Evolutionary conservation across 306 rosid genomes (phyloP).

Genomic region (Pueraria montana): DNA sequence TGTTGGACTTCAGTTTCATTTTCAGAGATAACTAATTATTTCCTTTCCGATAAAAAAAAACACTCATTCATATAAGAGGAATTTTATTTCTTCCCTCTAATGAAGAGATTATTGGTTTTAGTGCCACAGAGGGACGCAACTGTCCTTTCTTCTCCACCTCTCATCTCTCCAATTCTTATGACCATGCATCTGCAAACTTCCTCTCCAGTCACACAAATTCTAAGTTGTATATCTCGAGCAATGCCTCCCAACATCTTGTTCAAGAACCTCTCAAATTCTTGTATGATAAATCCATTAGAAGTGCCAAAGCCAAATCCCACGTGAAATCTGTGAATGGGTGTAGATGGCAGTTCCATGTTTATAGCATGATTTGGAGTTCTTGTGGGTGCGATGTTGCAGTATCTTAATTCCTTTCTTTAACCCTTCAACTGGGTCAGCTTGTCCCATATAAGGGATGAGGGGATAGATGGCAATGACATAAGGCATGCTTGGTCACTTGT

Average conservation of each 20-base stretch:
- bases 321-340: slow-evolving; percentile 83
- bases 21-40: slow-evolving; percentile 37
- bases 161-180: slow-evolving; percentile 77
- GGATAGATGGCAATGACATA: slow-evolving; percentile 50
- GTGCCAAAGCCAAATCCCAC: slow-evolving; percentile 75
- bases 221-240: slow-evolving; percentile 73
- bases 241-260: slow-evolving; percentile 73
- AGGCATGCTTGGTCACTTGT: background rate
- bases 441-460: slow-evolving; percentile 73
- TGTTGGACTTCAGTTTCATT: slow-evolving; percentile 18
- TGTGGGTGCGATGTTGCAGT: slow-evolving; percentile 79
- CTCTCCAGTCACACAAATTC: slow-evolving; percentile 55
- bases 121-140: slow-evolving; percentile 68
- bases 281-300: slow-evolving; percentile 71
- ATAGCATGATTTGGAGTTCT: slow-evolving; percentile 68
- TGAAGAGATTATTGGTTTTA: slow-evolving; percentile 42
- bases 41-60: slow-evolving; percentile 20
- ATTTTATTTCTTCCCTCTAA: slow-evolving; percentile 42
- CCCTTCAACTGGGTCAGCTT: slow-evolving; percentile 82
- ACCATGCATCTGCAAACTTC: slow-evolving; percentile 64
- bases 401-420: slow-evolving; percentile 80
- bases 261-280: slow-evolving; percentile 83
- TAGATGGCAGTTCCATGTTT: slow-evolving; percentile 70
- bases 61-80: slow-evolving; percentile 45
- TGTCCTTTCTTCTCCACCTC: slow-evolving; percentile 81